These are phyloP conservation scores for Claviceps fusiformis DNA, from an alignment of 2,329 filamentous ascomycete species.

Conservation along the genomic window DNA sequence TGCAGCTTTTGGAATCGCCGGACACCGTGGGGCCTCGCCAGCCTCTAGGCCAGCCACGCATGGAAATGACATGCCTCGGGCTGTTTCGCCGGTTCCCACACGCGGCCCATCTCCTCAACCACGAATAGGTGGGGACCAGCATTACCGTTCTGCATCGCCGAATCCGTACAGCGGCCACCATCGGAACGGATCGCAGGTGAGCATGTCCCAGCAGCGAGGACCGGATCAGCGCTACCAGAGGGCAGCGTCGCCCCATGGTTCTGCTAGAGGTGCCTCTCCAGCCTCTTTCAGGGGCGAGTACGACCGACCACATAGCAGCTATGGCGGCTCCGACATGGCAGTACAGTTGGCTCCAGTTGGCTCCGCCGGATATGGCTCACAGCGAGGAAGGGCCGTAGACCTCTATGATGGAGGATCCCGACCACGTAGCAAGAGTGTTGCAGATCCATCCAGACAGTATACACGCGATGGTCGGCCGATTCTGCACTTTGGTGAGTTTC, in stretches of 20 bases:
- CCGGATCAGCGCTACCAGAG: slow-evolving; percentile 38
- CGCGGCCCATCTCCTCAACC: slow-evolving; percentile 52
- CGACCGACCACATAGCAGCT: slow-evolving; percentile 37
- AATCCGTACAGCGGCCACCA: slow-evolving; percentile 43
- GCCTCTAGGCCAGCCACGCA: slow-evolving; percentile 46
- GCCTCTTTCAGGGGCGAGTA: slow-evolving; percentile 30
- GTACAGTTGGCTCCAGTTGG: slow-evolving; percentile 49
- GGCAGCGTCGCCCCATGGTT: slow-evolving; percentile 36
- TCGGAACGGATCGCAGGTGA: slow-evolving; percentile 24
- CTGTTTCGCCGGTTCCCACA: slow-evolving; percentile 55
- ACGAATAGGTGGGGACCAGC: slow-evolving; percentile 32
- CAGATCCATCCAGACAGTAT: slow-evolving; percentile 67
- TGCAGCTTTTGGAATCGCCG: background rate
- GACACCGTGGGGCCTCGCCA: slow-evolving; percentile 19
- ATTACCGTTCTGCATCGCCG: slow-evolving; percentile 42
- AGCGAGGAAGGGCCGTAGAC: slow-evolving; percentile 40
- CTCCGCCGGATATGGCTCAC: slow-evolving; percentile 46
- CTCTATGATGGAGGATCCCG: slow-evolving; percentile 40
- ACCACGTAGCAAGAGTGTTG: slow-evolving; percentile 69
- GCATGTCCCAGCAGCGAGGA: slow-evolving; percentile 28
- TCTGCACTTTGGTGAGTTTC: slow-evolving; percentile 76
- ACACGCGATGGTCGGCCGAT: slow-evolving; percentile 79
- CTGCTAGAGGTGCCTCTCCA: slow-evolving; percentile 33
- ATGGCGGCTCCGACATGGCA: slow-evolving; percentile 44
- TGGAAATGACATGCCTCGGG: slow-evolving; percentile 43